These are phyloP conservation scores for Flaveria bidentis DNA, from an alignment of 129 eudicot genomes.

Conservation along the genomic window DNA sequence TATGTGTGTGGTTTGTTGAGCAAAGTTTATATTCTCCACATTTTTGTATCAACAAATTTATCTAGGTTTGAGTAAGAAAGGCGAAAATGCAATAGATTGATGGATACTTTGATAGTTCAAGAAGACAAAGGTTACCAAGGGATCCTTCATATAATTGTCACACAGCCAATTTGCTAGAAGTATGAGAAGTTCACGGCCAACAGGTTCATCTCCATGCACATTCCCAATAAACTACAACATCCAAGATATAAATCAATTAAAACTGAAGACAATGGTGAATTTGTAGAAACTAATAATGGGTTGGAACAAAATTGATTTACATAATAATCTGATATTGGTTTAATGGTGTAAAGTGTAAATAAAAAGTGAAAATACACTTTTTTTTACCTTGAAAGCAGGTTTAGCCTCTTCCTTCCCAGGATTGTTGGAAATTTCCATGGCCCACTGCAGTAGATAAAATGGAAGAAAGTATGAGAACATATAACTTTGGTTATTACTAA, in stretches of 20 bases:
- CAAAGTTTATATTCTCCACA: not conserved
- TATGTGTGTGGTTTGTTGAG: not conserved
- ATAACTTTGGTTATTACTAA: not conserved
- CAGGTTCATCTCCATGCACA: slow-evolving; percentile 99
- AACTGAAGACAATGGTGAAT: slow-evolving; percentile 6
- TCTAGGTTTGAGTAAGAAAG: not conserved
- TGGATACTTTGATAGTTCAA: slow-evolving; percentile 1
- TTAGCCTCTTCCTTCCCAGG: slow-evolving; percentile 89
- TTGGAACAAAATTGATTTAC: not conserved
- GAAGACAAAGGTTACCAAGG: slow-evolving; percentile 65
- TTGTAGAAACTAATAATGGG: not conserved
- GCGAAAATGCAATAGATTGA: not conserved
- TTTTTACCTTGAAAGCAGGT: slow-evolving; percentile 89
- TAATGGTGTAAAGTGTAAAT: not conserved
- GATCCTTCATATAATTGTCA: slow-evolving; percentile 84
- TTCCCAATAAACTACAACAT: slow-evolving; percentile 81
- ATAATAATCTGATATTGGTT: not conserved
- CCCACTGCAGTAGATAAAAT: slow-evolving; percentile 62
- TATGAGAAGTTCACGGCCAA: slow-evolving; percentile 90
- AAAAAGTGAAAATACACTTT: not conserved
- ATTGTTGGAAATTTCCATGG: slow-evolving; percentile 74
- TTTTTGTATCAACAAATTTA: slow-evolving; percentile 1
- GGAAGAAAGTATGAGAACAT: slow-evolving; percentile 16
- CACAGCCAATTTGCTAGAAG: slow-evolving; percentile 93
- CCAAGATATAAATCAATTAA: slow-evolving; percentile 30